These are phyloP conservation scores for Pezicula carpinea DNA, from an alignment of 2,329 filamentous ascomycete genomes.

Conservation along the genomic window DNA sequence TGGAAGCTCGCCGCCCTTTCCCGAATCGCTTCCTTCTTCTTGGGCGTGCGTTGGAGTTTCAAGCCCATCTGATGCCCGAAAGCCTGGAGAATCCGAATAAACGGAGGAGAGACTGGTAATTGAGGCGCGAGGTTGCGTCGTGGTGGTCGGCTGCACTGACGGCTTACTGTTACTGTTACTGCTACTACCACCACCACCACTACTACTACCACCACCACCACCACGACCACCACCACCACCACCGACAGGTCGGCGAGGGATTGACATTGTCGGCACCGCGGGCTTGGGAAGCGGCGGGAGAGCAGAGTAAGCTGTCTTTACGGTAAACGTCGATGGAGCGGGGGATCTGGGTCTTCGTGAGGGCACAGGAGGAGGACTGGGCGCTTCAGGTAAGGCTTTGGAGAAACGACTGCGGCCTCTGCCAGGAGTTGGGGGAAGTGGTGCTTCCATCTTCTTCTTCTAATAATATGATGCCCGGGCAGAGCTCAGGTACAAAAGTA, in stretches of 20 bases:
- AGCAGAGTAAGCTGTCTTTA: constrained; percentile 12
- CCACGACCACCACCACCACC: not conserved
- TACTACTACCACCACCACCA: too few species aligned
- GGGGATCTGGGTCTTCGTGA: constrained; percentile 2
- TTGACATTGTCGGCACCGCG: constrained; percentile 12
- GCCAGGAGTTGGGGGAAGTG: constrained; percentile 12
- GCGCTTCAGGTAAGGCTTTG: constrained; percentile 18
- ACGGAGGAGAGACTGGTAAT: constrained; percentile 19
- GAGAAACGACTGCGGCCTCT: constrained; percentile 22
- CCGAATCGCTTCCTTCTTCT: not conserved
- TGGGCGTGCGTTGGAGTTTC: not conserved
- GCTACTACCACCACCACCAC: too few species aligned
- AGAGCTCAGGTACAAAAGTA: not conserved
- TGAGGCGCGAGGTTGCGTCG: constrained; percentile 9
- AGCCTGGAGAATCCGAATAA: constrained; percentile 22
- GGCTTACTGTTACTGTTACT: too few species aligned
- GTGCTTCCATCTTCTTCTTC: constrained; percentile 5
- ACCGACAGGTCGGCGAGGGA: constrained; percentile 24
- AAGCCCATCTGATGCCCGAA: not conserved
- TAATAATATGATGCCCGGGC: constrained; percentile 1
- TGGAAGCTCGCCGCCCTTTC: constrained; percentile 6
- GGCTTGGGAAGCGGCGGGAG: constrained; percentile 19
- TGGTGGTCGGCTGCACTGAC: not conserved
- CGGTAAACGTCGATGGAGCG: constrained; percentile 2
- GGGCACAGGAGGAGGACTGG: constrained; percentile 5